Percentiles rank a stretch among this genome's conserved stretches.
Evolutionary conservation across 148 eudicot genomes (phyloP).

Genomic region (Dianthus caryophyllus): DNA sequence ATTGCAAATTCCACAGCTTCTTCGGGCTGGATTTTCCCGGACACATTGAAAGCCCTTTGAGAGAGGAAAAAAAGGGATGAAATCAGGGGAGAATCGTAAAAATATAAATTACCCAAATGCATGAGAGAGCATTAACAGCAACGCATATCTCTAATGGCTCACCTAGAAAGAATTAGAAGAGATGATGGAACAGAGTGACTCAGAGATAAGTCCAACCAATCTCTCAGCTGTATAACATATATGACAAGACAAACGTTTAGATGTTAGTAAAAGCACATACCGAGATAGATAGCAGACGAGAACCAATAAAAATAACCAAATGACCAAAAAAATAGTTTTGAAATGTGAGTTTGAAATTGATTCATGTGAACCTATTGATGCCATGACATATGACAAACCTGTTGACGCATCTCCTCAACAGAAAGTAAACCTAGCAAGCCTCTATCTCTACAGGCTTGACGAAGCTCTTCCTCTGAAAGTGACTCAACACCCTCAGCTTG

Average conservation of each 20-base stretch:
- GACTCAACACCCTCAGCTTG: conserved; percentile 80
- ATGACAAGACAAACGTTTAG: conserved; percentile 4
- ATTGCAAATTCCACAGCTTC: conserved; percentile 74
- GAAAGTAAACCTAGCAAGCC: conserved; percentile 67
- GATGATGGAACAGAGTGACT: conserved; percentile 75
- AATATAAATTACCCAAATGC: conserved; percentile 9
- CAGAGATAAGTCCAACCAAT: conserved; percentile 80
- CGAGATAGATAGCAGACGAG: neutral
- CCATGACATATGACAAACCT: conserved; percentile 39
- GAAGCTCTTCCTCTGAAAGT: conserved; percentile 75
- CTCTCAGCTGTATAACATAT: conserved; percentile 51
- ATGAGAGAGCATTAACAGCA: neutral
- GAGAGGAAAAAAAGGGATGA: conserved; percentile 16
- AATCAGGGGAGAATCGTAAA: conserved; percentile 6
- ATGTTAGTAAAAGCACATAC: conserved; percentile 7
- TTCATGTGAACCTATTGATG: neutral
- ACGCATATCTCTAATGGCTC: conserved; percentile 14
- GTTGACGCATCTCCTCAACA: conserved; percentile 81
- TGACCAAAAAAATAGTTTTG: neutral
- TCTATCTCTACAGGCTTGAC: conserved; percentile 77
- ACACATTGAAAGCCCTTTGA: conserved; percentile 65
- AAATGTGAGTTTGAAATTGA: neutral
- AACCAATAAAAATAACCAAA: conserved; percentile 1
- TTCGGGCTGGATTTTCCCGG: conserved; percentile 64
- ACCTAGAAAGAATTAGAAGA: conserved; percentile 76